Evolutionary conservation across 306 rosid species (phyloP).

Genomic region (Gillenia trifoliata): DNA sequence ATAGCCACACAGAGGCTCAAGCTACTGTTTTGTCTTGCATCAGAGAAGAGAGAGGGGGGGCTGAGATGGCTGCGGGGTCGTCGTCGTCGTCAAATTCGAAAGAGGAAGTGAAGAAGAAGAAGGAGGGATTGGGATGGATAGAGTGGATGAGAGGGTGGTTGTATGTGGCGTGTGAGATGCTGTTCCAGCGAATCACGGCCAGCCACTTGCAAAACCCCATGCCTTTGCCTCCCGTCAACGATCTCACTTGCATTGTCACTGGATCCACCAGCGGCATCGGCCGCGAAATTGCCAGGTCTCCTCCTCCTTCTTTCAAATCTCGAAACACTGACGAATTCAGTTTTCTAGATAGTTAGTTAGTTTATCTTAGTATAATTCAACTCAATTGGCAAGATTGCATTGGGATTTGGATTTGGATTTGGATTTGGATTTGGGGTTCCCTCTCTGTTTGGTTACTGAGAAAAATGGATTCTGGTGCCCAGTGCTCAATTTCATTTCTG

Average conservation of each 20-base stretch:
- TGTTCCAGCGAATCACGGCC: slow-evolving; percentile 83
- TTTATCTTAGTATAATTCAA: not conserved
- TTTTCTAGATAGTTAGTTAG: not conserved
- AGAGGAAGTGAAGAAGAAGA: slow-evolving; percentile 34
- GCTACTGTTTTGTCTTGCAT: not conserved
- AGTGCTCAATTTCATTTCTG: not conserved
- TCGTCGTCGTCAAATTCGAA: slow-evolving; percentile 34
- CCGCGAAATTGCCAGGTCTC: slow-evolving; percentile 82
- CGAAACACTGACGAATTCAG: not conserved
- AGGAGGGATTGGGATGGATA: slow-evolving; percentile 71
- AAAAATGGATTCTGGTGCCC: not conserved
- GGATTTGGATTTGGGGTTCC: not conserved
- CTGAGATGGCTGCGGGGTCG: slow-evolving; percentile 34
- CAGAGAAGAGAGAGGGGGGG: slow-evolving; percentile 1
- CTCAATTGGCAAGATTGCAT: not conserved
- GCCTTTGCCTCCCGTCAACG: slow-evolving; percentile 78
- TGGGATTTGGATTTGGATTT: too few species aligned
- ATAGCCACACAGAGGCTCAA: not conserved
- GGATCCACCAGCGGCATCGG: slow-evolving; percentile 99
- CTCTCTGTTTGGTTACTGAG: not conserved
- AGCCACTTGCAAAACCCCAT: slow-evolving; percentile 83
- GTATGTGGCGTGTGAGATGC: slow-evolving; percentile 55
- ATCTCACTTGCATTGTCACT: slow-evolving; percentile 80
- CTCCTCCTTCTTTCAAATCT: not conserved
- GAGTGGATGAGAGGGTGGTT: slow-evolving; percentile 88